A percentile compares a stretch with the other conserved stretches of the same genome.
These are phyloP conservation scores for Medicago ruthenica DNA, from an alignment of 306 rosid species.

Conservation along the genomic window DNA sequence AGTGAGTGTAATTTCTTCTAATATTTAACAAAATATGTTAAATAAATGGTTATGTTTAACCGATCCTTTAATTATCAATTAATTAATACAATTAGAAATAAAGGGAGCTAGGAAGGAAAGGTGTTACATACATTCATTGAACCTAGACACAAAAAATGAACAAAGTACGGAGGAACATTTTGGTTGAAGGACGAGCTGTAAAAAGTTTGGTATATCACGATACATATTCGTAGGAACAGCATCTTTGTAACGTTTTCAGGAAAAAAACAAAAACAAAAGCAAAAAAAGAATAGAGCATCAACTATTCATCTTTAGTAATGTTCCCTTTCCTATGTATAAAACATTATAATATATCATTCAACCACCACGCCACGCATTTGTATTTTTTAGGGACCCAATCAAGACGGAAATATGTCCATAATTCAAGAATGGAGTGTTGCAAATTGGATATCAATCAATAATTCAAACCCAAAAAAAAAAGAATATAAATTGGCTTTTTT, in stretches of 20 bases:
- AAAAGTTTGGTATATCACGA: constrained; percentile 38
- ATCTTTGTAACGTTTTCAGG: constrained; percentile 33
- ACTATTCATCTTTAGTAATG: constrained; percentile 28
- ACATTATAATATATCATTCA: constrained; percentile 15
- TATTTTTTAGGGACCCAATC: constrained; percentile 17
- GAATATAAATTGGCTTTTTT: neutral
- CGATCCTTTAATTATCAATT: neutral
- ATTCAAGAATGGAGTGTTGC: neutral
- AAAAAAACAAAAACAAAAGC: constrained; percentile 45
- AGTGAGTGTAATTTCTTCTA: neutral
- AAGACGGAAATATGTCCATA: constrained; percentile 27
- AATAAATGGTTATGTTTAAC: neutral
- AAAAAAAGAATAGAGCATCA: constrained; percentile 37
- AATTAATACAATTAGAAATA: neutral
- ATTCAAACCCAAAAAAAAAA: neutral
- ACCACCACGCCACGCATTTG: neutral
- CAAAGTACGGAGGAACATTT: neutral
- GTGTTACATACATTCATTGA: constrained; percentile 49
- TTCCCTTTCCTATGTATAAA: constrained; percentile 14
- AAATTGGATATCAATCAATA: neutral
- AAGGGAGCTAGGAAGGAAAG: neutral
- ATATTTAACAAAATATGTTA: neutral
- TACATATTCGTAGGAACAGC: constrained; percentile 12
- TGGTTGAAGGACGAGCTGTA: constrained; percentile 35
- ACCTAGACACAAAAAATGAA: constrained; percentile 50